Evolutionary conservation across 192 early-diverging fungal species (phyloP).

Genomic region (Mortierella hygrophila): DNA sequence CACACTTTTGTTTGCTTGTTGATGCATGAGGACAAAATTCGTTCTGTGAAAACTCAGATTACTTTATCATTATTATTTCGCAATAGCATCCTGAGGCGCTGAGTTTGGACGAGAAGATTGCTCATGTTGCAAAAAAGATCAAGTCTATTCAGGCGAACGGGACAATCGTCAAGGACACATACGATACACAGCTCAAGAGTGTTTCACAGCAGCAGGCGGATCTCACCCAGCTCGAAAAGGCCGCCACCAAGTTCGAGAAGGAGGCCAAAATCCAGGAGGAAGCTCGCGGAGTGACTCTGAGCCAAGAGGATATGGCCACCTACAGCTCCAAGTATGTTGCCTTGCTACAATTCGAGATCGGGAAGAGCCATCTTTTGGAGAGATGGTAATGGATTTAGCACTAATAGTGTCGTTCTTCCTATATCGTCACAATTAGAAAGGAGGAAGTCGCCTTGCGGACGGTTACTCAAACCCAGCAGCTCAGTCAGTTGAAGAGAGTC

Average conservation of each 20-base stretch:
- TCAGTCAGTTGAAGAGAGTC: conserved; percentile 76
- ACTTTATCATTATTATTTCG: not conserved
- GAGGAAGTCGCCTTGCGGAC: conserved; percentile 78
- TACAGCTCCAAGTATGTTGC: conserved; percentile 64
- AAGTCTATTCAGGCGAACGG: conserved; percentile 62
- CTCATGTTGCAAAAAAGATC: conserved; percentile 77
- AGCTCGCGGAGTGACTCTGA: conserved; percentile 45
- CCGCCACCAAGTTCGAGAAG: conserved; percentile 66
- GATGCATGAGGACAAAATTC: not conserved
- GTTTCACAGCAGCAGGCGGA: conserved; percentile 65
- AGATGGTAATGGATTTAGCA: not conserved
- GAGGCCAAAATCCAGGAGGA: conserved; percentile 51
- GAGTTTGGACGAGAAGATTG: conserved; percentile 79
- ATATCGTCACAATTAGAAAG: conserved; percentile 60
- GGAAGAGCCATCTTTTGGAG: not conserved
- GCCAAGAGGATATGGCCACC: conserved; percentile 59
- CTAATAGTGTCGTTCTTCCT: not conserved
- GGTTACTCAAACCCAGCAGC: conserved; percentile 75
- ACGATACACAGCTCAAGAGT: conserved; percentile 26
- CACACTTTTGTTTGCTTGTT: not conserved
- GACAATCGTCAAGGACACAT: conserved; percentile 34
- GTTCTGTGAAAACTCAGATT: conserved; percentile 15
- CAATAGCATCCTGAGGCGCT: conserved; percentile 72
- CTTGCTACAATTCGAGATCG: not conserved
- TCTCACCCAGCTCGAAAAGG: conserved; percentile 63